Evolutionary conservation across 352 stramenopile species (phyloP), one percentile per base, ranked within the genome.

Genomic region (Phytopythium litorale): DNA sequence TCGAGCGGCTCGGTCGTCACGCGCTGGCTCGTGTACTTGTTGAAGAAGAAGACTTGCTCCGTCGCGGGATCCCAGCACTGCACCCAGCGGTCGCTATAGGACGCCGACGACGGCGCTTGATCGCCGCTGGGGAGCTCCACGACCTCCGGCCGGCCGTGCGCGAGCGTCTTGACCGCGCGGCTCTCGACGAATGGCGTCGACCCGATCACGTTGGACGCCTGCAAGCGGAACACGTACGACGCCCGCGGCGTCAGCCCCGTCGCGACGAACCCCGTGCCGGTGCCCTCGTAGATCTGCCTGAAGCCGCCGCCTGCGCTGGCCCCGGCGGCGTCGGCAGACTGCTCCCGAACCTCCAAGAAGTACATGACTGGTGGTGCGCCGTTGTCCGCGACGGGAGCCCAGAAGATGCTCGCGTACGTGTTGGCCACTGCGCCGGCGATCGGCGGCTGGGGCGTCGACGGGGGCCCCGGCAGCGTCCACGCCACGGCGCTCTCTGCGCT

Each of bases 31-130:
- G 83, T 92, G 32, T 84, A 91, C 65, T 88, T 88, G 70, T 97
- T 93, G 71, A 95, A 97, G 69, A 87, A 97, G 64, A 97, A 97
- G 0, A 94, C 80, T 59, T 91, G 73, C 62, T 96, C 85, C 11
- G 84, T 76, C 63, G 87, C 89, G 37, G 76, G 76, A 40, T 97
- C 88, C 88, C 88, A 97, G 71, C 87, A 97, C 62, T 92, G 84
- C 12, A 95, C 77, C 88, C 88, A 97, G 0, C 76, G 76, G 52
- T 89, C 75, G 40, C 55, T 50, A 49, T 78, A 81, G 0, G 50
- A 51, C 18, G 58, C 49, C 0, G 66, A 64, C 40, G 65, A 54
- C 18, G 7, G 7, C 2, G 49, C 73, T 50, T 79, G 64, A 45
- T 87, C 84, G 0, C 50, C 61, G 32, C 25, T 72, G 35, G 68